Percentiles rank a stretch among this genome's conserved stretches.
Conservation (phyloP, 495 filamentous ascomycete species). For the Lasiosphaeriaceae sp. region DNA sequence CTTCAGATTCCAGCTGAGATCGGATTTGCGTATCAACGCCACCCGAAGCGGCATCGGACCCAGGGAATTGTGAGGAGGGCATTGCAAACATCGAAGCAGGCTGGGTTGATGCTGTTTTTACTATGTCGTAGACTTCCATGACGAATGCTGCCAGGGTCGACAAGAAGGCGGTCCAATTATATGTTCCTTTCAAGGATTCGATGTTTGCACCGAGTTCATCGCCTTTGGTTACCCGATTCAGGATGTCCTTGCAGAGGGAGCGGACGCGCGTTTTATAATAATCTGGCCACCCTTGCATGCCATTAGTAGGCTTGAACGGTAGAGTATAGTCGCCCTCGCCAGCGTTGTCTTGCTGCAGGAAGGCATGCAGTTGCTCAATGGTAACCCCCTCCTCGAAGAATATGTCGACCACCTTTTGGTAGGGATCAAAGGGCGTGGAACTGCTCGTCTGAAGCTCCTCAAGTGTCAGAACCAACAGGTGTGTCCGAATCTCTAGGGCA, state of each 20-base stretch:
- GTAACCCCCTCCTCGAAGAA: slow-evolving; percentile 17
- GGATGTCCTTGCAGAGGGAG: no score
- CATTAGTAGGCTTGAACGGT: not conserved
- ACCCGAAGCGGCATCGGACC: not conserved
- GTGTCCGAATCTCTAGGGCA: slow-evolving; percentile 23
- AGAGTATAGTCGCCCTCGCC: slow-evolving; percentile 1
- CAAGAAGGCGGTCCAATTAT: no score
- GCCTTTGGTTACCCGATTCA: no score
- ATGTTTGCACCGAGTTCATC: no score
- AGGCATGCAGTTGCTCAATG: slow-evolving; percentile 7
- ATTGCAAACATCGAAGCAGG: not conserved
- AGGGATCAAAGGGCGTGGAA: slow-evolving; percentile 4
- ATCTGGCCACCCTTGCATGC: no score
- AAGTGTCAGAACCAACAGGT: slow-evolving; percentile 17
- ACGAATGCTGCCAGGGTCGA: no score
- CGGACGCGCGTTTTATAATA: no score
- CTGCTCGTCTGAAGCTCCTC: not conserved
- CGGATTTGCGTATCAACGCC: slow-evolving; percentile 22
- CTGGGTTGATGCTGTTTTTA: not conserved
- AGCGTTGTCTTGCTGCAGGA: not conserved
- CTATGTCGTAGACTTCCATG: no score
- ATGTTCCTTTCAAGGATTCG: no score
- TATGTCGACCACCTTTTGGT: slow-evolving; percentile 7
- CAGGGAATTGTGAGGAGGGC: not conserved
- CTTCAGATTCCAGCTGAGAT: slow-evolving; percentile 25